Evolutionary conservation across 2,329 filamentous ascomycete genomes (phyloP).

Genomic region (Aureobasidium sp.): DNA sequence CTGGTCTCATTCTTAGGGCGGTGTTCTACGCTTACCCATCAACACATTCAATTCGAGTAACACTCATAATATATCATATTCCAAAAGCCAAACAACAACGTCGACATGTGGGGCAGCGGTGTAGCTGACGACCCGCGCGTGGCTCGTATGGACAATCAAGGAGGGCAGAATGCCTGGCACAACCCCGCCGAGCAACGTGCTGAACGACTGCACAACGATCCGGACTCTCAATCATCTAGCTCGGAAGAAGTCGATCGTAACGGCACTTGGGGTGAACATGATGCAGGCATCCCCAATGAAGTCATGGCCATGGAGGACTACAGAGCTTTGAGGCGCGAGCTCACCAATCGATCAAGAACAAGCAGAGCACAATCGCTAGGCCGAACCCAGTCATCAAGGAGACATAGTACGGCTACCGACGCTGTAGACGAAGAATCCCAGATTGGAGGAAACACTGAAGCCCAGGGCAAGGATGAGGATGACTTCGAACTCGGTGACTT

Average conservation of each 20-base stretch:
- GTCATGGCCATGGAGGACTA: conserved; percentile 50
- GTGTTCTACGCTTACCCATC: not conserved
- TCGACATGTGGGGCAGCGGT: conserved; percentile 9
- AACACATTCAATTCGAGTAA: not conserved
- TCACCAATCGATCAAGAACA: conserved; percentile 42
- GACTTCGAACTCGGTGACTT: conserved; percentile 63
- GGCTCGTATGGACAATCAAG: conserved; percentile 1
- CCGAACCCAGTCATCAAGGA: conserved; percentile 25
- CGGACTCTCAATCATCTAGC: not conserved
- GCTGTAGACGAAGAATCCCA: conserved; percentile 14
- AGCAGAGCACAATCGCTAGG: not conserved
- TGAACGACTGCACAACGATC: conserved; percentile 2
- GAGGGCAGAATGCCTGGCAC: conserved; percentile 10
- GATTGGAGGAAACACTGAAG: conserved; percentile 28
- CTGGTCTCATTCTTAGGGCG: not conserved
- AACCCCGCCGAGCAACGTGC: conserved; percentile 1
- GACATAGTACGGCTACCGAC: conserved; percentile 20
- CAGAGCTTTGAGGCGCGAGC: conserved; percentile 46
- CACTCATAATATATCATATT: not conserved
- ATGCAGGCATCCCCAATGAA: conserved; percentile 46
- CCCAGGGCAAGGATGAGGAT: conserved; percentile 41
- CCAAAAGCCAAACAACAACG: not conserved
- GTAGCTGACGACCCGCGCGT: conserved; percentile 7
- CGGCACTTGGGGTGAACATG: conserved; percentile 56
- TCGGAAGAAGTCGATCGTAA: conserved; percentile 18